Evolutionary conservation across 371 early-diverging fungal species (phyloP).

Genomic region (Mucor saturninus): DNA sequence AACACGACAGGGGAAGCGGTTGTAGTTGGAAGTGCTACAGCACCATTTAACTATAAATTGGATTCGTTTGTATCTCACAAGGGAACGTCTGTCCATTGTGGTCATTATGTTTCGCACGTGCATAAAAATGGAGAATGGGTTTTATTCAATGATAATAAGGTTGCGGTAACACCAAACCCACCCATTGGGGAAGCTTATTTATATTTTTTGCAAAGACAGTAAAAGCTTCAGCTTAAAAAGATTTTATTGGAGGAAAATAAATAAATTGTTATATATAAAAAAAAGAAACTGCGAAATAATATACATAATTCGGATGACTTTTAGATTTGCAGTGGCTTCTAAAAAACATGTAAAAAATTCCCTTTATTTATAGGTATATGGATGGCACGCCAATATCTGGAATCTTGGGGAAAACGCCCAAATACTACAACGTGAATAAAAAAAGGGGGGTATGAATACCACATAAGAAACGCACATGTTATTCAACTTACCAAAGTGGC

Average conservation of each 20-base stretch:
- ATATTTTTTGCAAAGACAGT: conserved; percentile 62
- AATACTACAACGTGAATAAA: conserved; percentile 31
- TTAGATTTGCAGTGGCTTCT: not conserved
- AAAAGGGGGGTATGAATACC: not conserved
- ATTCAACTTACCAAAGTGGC: conserved; percentile 43
- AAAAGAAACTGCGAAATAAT: no score
- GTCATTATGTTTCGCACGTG: conserved; percentile 95
- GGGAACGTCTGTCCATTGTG: conserved; percentile 95
- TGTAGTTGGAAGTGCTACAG: conserved; percentile 27
- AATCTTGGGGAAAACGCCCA: conserved; percentile 42
- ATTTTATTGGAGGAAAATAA: no score
- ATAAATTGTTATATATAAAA: no score
- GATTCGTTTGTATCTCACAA: conserved; percentile 92
- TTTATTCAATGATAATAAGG: conserved; percentile 95
- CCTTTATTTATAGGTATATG: not conserved
- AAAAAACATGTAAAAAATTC: not conserved
- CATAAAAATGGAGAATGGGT: conserved; percentile 78
- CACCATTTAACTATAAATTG: conserved; percentile 73
- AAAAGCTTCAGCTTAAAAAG: not conserved
- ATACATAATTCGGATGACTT: not conserved
- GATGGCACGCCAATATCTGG: conserved; percentile 21
- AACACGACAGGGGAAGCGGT: not conserved
- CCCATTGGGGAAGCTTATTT: conserved; percentile 77
- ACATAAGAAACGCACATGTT: not conserved
- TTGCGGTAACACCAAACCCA: conserved; percentile 72